phyloP scores from a whole-genome alignment of 306 rosid genomes.

The Cicer cuneatum region DNA sequence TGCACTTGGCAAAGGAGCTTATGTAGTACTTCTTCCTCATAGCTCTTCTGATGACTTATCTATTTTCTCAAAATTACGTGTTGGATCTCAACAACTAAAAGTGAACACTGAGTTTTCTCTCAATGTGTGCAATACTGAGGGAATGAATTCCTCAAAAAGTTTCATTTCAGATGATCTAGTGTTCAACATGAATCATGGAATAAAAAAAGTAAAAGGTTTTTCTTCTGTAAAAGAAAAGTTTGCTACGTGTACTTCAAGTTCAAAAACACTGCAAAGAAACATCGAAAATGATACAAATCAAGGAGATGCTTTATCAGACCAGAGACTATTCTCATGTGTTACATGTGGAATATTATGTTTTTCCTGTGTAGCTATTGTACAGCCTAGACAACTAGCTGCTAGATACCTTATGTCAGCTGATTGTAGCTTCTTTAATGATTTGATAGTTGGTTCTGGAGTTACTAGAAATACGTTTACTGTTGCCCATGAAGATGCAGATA shows the following conservation, averaged over 20 bases:
- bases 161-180: slow-evolving; percentile 71
- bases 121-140: slow-evolving; percentile 59
- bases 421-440: no score
- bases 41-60: slow-evolving; percentile 80
- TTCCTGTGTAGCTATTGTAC: no score
- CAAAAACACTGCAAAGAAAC: slow-evolving; percentile 49
- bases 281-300: slow-evolving; percentile 53
- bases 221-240: slow-evolving; percentile 64
- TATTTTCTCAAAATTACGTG: slow-evolving; percentile 78
- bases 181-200: slow-evolving; percentile 58
- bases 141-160: slow-evolving; percentile 59
- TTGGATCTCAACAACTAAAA: slow-evolving; percentile 65
- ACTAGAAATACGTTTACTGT: no score
- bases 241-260: slow-evolving; percentile 54
- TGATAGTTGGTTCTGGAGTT: no score
- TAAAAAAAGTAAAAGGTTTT: slow-evolving; percentile 56
- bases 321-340: no score
- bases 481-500: no score
- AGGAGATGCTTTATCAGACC: slow-evolving; percentile 74
- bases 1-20: slow-evolving; percentile 71
- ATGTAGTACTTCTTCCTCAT: slow-evolving; percentile 86
- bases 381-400: no score
- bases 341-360: no score
- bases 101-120: slow-evolving; percentile 55
- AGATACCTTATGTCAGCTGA: no score